Base-by-base conservation (phyloP, 1,139 yeast species). In the Geotrichum candidum region DNA sequence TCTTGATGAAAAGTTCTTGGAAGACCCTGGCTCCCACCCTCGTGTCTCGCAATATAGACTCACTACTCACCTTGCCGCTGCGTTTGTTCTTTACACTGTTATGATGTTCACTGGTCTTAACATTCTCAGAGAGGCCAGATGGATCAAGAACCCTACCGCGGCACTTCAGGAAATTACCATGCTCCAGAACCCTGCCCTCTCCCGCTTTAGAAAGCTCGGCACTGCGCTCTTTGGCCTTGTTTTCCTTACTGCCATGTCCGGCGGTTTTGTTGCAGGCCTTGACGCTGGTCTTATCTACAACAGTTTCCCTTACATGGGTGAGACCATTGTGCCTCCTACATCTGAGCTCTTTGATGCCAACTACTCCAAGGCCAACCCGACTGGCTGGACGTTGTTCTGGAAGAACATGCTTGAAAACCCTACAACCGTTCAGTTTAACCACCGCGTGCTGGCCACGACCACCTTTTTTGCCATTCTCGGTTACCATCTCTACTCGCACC, bases 221-320 rank as follows among this genome's bases (percentile, higher is more conserved):
- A 65, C 77, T 25, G 87, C 81, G 0, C 76, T 94, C 52, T 78
- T 89, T 48, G 85, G 79, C 1, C 77, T 94, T 62, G 86, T 95
- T 1, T 92, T 90, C 70, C 65, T 88, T 54, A 94, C 99, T 29
- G 96, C 97, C 27, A 87, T 94, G 95, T 83, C 96, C 31, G 99
- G 99, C 64, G 98, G 97, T 23, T 85, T 95, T 82, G 99, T 95
- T 57, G 99, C 99, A 22, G 99, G 99, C 7, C 80, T 95, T 63
- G 99, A 95, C 76, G 99, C 99, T 2, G 99, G 99, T 57, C 80
- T 92, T 74, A 91, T 95, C 68, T 95, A 94, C 76, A 94, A 95
- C 74, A 87, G 96, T 3, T 95, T 92, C 82, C 99, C 99, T 35
- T 90, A 87, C 70, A 95, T 95, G 99, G 98, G 98, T 57, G 84